Conservation (phyloP, 2,329 filamentous ascomycete species). For the Lasiodiplodia sp. region DNA sequence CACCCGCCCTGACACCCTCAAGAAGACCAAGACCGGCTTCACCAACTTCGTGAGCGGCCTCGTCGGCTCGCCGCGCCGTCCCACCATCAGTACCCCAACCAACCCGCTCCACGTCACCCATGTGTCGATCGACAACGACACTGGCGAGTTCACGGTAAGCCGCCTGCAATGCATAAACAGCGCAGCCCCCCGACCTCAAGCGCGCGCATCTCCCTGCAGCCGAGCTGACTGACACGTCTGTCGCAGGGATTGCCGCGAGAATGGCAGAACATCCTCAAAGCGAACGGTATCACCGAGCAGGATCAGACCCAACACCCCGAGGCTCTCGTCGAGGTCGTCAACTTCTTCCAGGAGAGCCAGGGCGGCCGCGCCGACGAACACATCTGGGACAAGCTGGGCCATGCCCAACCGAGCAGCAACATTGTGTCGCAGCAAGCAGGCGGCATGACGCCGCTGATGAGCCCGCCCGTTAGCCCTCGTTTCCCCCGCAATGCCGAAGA, state of each 20-base stretch:
- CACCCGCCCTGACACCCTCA: constrained; percentile 44
- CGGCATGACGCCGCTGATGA: constrained; percentile 64
- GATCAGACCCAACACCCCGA: constrained; percentile 96
- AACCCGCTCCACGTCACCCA: constrained; percentile 98
- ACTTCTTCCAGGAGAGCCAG: constrained; percentile 95
- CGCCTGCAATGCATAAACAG: constrained; percentile 22
- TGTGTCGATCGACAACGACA: constrained; percentile 95
- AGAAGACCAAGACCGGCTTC: constrained; percentile 50
- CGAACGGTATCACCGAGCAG: constrained; percentile 94
- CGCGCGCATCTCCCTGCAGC: background rate
- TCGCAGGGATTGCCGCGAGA: constrained; percentile 88
- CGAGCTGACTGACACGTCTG: constrained; percentile 26
- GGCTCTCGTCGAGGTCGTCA: constrained; percentile 93
- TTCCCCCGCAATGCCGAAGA: constrained; percentile 85
- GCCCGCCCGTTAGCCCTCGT: constrained; percentile 82
- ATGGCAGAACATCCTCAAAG: constrained; percentile 95
- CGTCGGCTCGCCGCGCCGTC: constrained; percentile 76
- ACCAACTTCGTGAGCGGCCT: constrained; percentile 49
- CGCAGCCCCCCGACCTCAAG: constrained; percentile 22
- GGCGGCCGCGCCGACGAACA: constrained; percentile 82
- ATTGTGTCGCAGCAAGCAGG: constrained; percentile 31
- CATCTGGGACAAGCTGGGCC: constrained; percentile 94
- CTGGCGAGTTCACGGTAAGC: constrained; percentile 90
- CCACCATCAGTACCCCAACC: constrained; percentile 95
- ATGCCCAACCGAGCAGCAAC: constrained; percentile 67